These are phyloP conservation scores for Pseudonitzschia multiseries DNA, from an alignment of 108 stramenopile genomes.

Conservation along the genomic window DNA sequence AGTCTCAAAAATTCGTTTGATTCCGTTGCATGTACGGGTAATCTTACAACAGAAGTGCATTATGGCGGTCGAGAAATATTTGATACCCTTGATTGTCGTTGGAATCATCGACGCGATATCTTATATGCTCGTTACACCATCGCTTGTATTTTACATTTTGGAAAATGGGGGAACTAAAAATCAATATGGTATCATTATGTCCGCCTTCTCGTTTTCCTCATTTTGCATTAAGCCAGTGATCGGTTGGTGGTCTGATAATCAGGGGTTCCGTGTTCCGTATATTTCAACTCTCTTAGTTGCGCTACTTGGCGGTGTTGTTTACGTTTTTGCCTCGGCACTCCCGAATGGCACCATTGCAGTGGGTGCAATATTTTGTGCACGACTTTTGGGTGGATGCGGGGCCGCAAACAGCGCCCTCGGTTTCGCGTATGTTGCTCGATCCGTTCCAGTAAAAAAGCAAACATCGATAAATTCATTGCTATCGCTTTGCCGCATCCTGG, in stretches of 20 bases:
- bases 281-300: conserved; percentile 41
- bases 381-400: conserved; percentile 65
- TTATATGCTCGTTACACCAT: conserved; percentile 76
- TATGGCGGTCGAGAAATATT: neutral
- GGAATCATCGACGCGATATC: conserved; percentile 65
- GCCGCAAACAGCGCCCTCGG: conserved; percentile 67
- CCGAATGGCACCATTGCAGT: conserved; percentile 32
- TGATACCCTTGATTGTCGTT: conserved; percentile 45
- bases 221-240: conserved; percentile 74
- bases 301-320: conserved; percentile 58
- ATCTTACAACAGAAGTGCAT: too few relatives aligned
- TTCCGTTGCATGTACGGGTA: too few relatives aligned
- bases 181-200: conserved; percentile 61
- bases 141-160: conserved; percentile 72
- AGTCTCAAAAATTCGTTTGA: too few relatives aligned
- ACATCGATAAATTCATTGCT: conserved; percentile 53
- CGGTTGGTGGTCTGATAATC: conserved; percentile 52
- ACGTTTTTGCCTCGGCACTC: conserved; percentile 41
- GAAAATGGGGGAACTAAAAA: conserved; percentile 63
- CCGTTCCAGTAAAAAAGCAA: conserved; percentile 49
- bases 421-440: conserved; percentile 65
- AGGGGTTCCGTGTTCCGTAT: conserved; percentile 60
- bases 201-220: conserved; percentile 57
- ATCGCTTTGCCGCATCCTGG: conserved; percentile 58
- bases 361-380: conserved; percentile 46